A percentile compares a stretch with the other conserved stretches of the same genome.
phyloP scores from a whole-genome alignment of 345 rosid genomes.

The Luvunga scandens region DNA sequence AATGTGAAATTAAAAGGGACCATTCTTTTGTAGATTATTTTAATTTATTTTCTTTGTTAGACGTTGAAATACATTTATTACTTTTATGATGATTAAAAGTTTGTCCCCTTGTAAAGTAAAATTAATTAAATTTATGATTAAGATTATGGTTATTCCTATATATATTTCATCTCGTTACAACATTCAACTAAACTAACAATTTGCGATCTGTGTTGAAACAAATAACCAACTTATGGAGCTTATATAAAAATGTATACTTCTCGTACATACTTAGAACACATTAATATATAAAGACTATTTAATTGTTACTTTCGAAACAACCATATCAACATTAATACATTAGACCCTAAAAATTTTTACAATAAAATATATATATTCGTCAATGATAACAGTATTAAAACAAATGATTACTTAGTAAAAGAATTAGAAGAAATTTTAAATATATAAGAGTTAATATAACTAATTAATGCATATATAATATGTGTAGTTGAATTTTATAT shows the following conservation, averaged over 20 bases:
- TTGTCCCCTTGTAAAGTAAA: neutral
- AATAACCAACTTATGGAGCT: neutral
- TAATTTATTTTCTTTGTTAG: neutral
- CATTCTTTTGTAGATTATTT: neutral
- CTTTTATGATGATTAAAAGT: neutral
- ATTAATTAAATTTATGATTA: neutral
- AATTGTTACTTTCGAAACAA: no score
- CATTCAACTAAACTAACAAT: neutral
- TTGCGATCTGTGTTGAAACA: neutral
- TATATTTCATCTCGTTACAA: neutral
- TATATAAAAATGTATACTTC: no score
- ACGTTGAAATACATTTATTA: neutral
- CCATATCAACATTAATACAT: no score
- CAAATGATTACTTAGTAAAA: no score
- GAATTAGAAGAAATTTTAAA: fast-evolving
- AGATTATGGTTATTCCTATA: neutral
- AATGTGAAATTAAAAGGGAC: neutral
- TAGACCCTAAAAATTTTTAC: no score
- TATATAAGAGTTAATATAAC: no score
- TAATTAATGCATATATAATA: no score
- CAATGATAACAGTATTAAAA: no score
- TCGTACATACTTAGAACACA: no score
- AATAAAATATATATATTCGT: no score
- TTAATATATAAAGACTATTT: no score
- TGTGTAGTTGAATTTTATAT: no score